Conservation (phyloP, 345 rosid genomes). For the Citrus inodora region DNA sequence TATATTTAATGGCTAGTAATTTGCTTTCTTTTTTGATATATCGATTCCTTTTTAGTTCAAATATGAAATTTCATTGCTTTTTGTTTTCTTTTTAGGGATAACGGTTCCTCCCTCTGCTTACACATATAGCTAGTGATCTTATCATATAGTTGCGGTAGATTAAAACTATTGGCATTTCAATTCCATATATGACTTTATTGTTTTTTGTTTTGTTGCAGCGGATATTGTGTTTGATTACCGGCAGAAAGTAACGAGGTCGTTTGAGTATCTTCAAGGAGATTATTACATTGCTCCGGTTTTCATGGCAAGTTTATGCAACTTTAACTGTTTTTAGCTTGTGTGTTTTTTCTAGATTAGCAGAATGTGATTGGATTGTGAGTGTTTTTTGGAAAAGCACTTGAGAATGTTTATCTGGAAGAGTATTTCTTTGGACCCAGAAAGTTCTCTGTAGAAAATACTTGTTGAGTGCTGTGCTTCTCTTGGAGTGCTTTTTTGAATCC, state of each 20-base stretch:
- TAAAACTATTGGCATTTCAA: background rate
- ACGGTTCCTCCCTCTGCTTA: too few relatives aligned
- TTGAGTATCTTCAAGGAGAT: constrained; percentile 88
- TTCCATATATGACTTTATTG: background rate
- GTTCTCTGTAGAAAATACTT: background rate
- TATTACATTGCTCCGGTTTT: constrained; percentile 85
- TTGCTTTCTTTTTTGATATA: background rate
- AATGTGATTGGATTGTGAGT: background rate
- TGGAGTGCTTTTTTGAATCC: background rate
- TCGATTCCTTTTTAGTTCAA: background rate
- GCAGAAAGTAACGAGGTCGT: constrained; percentile 87
- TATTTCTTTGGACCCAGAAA: background rate
- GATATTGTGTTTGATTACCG: constrained; percentile 96
- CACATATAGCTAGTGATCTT: background rate
- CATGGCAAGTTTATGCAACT: constrained; percentile 42
- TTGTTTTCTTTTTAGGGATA: background rate
- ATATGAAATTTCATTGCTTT: background rate
- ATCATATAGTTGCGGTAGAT: too few relatives aligned
- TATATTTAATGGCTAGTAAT: background rate
- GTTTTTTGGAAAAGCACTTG: background rate
- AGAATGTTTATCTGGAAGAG: background rate
- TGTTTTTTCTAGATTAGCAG: background rate
- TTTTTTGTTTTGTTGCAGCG: constrained; percentile 36
- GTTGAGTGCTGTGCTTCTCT: background rate
- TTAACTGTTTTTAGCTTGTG: background rate